These are phyloP conservation scores for Ophiocordyceps unilateralis DNA, from an alignment of 2,329 filamentous ascomycete genomes.

Conservation along the genomic window DNA sequence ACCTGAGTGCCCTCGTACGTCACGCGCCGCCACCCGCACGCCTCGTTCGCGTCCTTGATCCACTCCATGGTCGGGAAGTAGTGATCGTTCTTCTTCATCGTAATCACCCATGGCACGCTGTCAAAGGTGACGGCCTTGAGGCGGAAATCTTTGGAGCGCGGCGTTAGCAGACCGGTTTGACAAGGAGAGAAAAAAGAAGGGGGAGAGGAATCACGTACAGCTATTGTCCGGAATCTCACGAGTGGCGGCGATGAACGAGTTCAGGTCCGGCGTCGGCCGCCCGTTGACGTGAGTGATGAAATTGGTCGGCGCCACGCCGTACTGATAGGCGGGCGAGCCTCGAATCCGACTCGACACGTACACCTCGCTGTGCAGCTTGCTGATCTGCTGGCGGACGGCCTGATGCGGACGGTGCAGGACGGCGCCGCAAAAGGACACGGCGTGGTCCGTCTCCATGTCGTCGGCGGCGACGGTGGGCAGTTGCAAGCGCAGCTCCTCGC, in stretches of 20 bases:
- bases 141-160: constrained; percentile 54
- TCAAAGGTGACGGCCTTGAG: constrained; percentile 97
- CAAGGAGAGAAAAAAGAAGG: neutral
- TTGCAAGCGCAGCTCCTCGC: constrained; percentile 57
- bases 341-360: constrained; percentile 81
- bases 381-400: constrained; percentile 92
- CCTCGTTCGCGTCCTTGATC: constrained; percentile 42
- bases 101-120: constrained; percentile 97
- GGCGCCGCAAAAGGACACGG: constrained; percentile 88
- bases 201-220: constrained; percentile 33
- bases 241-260: constrained; percentile 64
- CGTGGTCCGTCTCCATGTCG: constrained; percentile 81
- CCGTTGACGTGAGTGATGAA: constrained; percentile 96
- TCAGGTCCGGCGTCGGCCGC: constrained; percentile 63
- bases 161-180: neutral
- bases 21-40: constrained; percentile 44
- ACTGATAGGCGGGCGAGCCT: constrained; percentile 73
- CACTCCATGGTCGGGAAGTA: constrained; percentile 64
- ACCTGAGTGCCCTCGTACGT: constrained; percentile 41
- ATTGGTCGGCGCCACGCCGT: constrained; percentile 86
- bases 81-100: constrained; percentile 99
- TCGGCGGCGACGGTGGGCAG: constrained; percentile 76
- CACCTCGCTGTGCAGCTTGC: constrained; percentile 86
- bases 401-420: constrained; percentile 88
- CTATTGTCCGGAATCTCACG: constrained; percentile 88